Percentiles rank a stretch among this genome's conserved stretches.
These are phyloP conservation scores for Ceratobasidium sp. DNA, from an alignment of 1,284 basidiomycete genomes.

Conservation along the genomic window DNA sequence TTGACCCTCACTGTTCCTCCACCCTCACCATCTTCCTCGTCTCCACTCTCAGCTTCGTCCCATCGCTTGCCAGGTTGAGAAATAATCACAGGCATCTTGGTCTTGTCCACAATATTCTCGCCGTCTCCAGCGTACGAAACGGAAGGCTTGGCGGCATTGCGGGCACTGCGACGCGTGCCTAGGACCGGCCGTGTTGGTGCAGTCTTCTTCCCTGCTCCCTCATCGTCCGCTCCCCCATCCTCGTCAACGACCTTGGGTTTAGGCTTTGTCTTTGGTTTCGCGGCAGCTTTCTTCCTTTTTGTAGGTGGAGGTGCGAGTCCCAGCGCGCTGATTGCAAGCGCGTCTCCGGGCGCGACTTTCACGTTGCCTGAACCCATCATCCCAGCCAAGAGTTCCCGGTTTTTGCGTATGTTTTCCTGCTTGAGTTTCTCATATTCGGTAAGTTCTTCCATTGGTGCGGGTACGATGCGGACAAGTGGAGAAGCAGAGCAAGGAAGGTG, in stretches of 20 bases:
- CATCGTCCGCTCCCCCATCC: conserved; percentile 39
- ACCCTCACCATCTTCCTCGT: conserved; percentile 54
- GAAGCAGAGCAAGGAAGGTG: background rate
- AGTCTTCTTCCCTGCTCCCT: conserved; percentile 9
- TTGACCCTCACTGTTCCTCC: conserved; percentile 59
- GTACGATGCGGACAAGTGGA: background rate
- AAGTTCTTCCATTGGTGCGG: background rate
- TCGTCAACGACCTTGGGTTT: conserved; percentile 44
- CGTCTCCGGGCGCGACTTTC: conserved; percentile 1
- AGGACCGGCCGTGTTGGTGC: conserved; percentile 50
- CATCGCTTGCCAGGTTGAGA: conserved; percentile 57
- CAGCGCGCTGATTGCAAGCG: conserved; percentile 4
- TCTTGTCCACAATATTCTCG: conserved; percentile 51
- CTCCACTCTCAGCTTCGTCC: conserved; percentile 58
- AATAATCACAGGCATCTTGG: conserved; percentile 55
- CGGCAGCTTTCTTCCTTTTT: conserved; percentile 39
- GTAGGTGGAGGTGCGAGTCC: background rate
- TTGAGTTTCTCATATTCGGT: conserved; percentile 28
- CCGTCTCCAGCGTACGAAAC: conserved; percentile 66
- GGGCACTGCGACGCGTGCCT: conserved; percentile 69
- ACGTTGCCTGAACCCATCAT: background rate
- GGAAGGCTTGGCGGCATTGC: conserved; percentile 69
- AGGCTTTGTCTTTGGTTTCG: conserved; percentile 48
- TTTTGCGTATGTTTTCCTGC: conserved; percentile 14
- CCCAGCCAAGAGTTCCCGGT: background rate